phyloP scores from a whole-genome alignment of 805 yeast species.

The Spathaspora gorwiae region DNA sequence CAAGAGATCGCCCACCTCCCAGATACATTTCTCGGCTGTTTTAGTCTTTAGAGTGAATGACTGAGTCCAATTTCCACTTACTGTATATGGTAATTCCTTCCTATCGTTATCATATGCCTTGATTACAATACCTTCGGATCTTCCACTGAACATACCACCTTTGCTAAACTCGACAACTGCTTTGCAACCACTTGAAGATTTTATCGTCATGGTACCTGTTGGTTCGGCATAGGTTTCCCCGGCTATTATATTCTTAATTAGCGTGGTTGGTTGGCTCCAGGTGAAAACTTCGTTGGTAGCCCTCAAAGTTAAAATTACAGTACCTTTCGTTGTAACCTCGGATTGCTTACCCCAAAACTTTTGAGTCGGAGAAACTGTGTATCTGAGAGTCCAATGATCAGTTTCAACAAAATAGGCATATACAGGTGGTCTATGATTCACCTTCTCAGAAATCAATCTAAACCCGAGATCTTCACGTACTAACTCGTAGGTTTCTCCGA shows the following conservation, averaged over 20 bases:
- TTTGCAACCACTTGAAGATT: slow-evolving; percentile 62
- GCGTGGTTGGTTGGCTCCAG: slow-evolving; percentile 80
- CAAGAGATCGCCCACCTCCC: slow-evolving; percentile 70
- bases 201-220: slow-evolving; percentile 57
- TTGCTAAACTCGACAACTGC: slow-evolving; percentile 73
- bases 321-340: slow-evolving; percentile 76
- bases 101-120: slow-evolving; percentile 36
- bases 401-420: slow-evolving; percentile 79
- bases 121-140: slow-evolving; percentile 66
- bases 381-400: slow-evolving; percentile 61
- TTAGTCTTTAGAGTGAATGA: slow-evolving; percentile 44
- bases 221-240: slow-evolving; percentile 96
- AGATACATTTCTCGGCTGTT: slow-evolving; percentile 44
- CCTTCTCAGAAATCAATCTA: slow-evolving; percentile 78
- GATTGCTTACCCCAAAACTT: slow-evolving; percentile 94
- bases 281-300: slow-evolving; percentile 66
- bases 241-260: slow-evolving; percentile 82
- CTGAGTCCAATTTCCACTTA: slow-evolving; percentile 86
- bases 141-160: slow-evolving; percentile 77
- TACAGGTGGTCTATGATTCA: slow-evolving; percentile 79
- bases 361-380: slow-evolving; percentile 70
- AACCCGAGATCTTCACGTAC: slow-evolving; percentile 80
- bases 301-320: slow-evolving; percentile 51
- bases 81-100: slow-evolving; percentile 35
- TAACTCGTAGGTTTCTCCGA: slow-evolving; percentile 90